Conservation (phyloP, 148 eudicot genomes). For the Fagopyrum esculentum region DNA sequence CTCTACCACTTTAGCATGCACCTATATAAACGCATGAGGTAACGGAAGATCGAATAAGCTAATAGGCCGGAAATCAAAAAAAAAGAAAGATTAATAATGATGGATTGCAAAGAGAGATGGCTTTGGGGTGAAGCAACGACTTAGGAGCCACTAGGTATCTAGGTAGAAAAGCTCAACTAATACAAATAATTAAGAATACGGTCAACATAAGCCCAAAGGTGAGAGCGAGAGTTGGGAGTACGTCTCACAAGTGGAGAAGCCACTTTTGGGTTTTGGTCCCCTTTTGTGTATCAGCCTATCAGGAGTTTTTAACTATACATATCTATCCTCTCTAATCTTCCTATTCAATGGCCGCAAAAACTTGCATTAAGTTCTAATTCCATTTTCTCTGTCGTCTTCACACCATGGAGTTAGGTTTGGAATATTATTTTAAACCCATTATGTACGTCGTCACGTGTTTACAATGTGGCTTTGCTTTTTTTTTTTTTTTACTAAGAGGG, state of each 20-base stretch:
- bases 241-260: constrained; percentile 1
- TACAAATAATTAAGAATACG: neutral
- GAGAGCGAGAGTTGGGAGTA: neutral
- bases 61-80: neutral
- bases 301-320: neutral
- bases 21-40: too few relatives aligned
- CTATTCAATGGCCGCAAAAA: constrained; percentile 2
- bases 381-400: constrained; percentile 4
- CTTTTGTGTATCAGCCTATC: neutral
- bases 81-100: constrained; percentile 5
- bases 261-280: neutral
- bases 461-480: neutral
- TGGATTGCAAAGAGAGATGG: constrained; percentile 5
- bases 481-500: neutral
- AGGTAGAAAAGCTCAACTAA: neutral
- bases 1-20: too few relatives aligned
- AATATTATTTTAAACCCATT: neutral
- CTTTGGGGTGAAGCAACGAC: constrained; percentile 11
- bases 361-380: neutral
- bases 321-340: neutral
- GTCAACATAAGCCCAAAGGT: constrained; percentile 9
- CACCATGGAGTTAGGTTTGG: neutral
- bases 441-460: neutral
- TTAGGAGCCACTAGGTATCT: constrained; percentile 11
- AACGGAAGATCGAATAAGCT: too few relatives aligned